phyloP scores from a whole-genome alignment of 257 asterid species.

The Salvia hispanica region DNA sequence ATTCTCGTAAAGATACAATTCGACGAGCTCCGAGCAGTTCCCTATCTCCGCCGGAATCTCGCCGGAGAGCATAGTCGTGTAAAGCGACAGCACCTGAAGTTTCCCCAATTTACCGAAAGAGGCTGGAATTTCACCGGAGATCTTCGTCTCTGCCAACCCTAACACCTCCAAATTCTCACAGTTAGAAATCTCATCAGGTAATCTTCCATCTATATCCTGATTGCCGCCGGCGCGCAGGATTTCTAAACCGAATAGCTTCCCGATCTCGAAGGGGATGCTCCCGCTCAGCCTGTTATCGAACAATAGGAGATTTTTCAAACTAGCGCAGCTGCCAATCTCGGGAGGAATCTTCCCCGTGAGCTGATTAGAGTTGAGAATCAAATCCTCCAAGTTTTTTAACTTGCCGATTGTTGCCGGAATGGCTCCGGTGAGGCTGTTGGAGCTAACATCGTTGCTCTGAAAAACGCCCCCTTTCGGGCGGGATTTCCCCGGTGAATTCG shows the following conservation, averaged over 20 bases:
- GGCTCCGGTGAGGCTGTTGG: conserved; percentile 52
- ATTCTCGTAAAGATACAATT: conserved; percentile 63
- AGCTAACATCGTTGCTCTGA: conserved; percentile 50
- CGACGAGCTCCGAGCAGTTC: conserved; percentile 71
- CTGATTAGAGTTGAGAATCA: conserved; percentile 54
- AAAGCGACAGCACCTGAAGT: conserved; percentile 60
- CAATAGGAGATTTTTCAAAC: conserved; percentile 43
- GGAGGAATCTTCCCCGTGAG: conserved; percentile 61
- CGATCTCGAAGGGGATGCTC: conserved; percentile 52
- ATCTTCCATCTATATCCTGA: conserved; percentile 56
- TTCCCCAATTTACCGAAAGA: conserved; percentile 60
- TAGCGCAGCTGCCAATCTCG: conserved; percentile 53
- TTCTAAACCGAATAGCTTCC: conserved; percentile 47
- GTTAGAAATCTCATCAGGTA: conserved; percentile 61
- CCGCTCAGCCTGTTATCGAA: conserved; percentile 71
- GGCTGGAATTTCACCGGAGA: conserved; percentile 65
- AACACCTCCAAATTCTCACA: conserved; percentile 50
- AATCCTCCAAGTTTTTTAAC: conserved; percentile 53
- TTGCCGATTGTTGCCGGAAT: conserved; percentile 57
- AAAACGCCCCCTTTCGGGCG: conserved; percentile 51
- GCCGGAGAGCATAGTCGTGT: conserved; percentile 73
- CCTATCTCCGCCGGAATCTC: conserved; percentile 69
- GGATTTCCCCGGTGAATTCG: conserved; percentile 71
- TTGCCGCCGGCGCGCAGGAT: conserved; percentile 67
- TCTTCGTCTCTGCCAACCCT: conserved; percentile 75